Conservation (phyloP, 805 yeast species). For the Yarrowia sp. region DNA sequence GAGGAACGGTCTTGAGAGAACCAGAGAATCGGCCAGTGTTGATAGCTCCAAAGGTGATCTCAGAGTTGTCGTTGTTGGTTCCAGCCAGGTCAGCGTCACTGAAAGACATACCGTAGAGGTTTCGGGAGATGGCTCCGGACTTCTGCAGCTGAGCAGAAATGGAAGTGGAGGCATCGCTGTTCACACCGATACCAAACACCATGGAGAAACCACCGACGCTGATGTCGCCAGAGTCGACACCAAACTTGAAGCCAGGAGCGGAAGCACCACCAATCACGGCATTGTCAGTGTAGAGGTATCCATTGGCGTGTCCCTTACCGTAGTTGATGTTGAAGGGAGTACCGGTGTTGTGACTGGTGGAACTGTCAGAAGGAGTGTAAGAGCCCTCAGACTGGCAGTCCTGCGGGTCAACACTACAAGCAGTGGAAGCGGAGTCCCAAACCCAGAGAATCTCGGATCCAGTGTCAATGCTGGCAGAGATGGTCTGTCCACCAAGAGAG, state of each 20-base stretch:
- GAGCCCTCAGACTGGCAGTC: not conserved
- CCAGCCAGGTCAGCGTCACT: not conserved
- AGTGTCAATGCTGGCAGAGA: conserved; percentile 1
- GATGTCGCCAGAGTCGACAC: not conserved
- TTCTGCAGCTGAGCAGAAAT: conserved; percentile 11
- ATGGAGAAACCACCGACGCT: not conserved
- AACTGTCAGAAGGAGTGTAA: not conserved
- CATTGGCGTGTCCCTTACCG: not conserved
- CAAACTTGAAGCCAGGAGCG: conserved; percentile 16
- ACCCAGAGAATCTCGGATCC: conserved; percentile 23
- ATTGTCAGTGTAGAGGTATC: not conserved
- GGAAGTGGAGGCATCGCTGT: not conserved
- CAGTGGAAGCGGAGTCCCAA: not conserved
- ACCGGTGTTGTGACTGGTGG: not conserved
- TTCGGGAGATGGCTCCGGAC: not conserved
- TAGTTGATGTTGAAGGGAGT: not conserved
- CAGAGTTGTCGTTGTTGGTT: conserved; percentile 5
- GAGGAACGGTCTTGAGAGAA: conserved; percentile 44
- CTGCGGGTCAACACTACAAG: not conserved
- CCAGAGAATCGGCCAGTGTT: conserved; percentile 59
- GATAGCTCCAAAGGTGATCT: conserved; percentile 57
- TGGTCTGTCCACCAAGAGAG: conserved; percentile 4
- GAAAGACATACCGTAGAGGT: conserved; percentile 15
- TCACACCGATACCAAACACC: conserved; percentile 15
- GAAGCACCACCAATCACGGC: conserved; percentile 7